Conservation (phyloP, 768 basidiomycete genomes). For the Mycena sanguinolenta region DNA sequence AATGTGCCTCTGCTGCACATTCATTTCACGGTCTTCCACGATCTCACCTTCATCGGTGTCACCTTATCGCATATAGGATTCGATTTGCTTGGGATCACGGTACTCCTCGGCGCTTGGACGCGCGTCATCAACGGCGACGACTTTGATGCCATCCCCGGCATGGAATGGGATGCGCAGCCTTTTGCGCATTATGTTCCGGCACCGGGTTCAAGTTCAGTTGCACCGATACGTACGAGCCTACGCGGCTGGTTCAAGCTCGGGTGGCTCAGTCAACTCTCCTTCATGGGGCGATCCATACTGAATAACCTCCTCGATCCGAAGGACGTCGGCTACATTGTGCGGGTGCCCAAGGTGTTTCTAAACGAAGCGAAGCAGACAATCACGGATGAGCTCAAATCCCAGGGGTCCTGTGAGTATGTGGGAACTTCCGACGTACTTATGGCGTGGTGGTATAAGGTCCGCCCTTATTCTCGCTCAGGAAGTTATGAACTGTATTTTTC, state of each 20-base stretch:
- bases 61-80: constrained; percentile 14
- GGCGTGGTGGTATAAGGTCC: constrained; percentile 33
- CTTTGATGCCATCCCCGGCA: too few relatives aligned
- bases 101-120: too few relatives aligned
- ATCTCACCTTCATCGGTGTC: constrained; percentile 27
- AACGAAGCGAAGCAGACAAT: not conserved
- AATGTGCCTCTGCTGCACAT: too few relatives aligned
- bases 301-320: not conserved
- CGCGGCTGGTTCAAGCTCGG: too few relatives aligned
- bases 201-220: too few relatives aligned
- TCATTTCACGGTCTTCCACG: constrained; percentile 25
- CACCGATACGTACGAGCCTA: too few relatives aligned
- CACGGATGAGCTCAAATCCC: not conserved
- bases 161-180: too few relatives aligned
- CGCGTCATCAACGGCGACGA: too few relatives aligned
- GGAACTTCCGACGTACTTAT: constrained; percentile 23
- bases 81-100: too few relatives aligned
- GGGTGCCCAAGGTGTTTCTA: not conserved
- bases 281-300: not conserved
- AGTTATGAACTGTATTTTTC: too few relatives aligned
- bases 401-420: not conserved
- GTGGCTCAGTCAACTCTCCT: not conserved
- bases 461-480: constrained; percentile 20
- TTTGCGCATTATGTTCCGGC: too few relatives aligned
- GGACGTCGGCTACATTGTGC: not conserved